Evolutionary conservation across 140 eudicot genomes (phyloP).

Genomic region (Oenanthe javanica): DNA sequence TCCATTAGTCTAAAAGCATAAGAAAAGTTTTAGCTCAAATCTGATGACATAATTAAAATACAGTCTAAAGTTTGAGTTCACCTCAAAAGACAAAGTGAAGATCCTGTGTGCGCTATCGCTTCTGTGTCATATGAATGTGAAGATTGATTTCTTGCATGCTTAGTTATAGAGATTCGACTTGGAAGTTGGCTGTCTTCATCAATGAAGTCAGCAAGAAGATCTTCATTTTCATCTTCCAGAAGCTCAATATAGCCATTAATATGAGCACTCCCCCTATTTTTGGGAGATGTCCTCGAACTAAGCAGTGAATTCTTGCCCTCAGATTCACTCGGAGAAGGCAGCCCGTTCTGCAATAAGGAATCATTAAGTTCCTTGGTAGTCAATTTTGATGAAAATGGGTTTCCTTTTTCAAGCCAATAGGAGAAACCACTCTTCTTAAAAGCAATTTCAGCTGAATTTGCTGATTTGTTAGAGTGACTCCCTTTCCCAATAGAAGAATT

Average conservation of each 20-base stretch:
- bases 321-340: slow-evolving; percentile 28
- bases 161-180: slow-evolving; percentile 61
- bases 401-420: slow-evolving; percentile 53
- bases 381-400: slow-evolving; percentile 50
- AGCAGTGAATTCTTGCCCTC: slow-evolving; percentile 21
- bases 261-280: slow-evolving; percentile 29
- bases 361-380: slow-evolving; percentile 40
- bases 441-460: slow-evolving; percentile 32
- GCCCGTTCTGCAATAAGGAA: slow-evolving; percentile 26
- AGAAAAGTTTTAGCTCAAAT: slow-evolving; percentile 23
- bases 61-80: slow-evolving; percentile 23
- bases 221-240: slow-evolving; percentile 90
- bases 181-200: slow-evolving; percentile 99
- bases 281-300: slow-evolving; percentile 18
- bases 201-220: slow-evolving; percentile 96
- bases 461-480: slow-evolving; percentile 30
- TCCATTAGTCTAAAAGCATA: slow-evolving; percentile 67
- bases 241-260: slow-evolving; percentile 46
- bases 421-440: slow-evolving; percentile 66
- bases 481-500: slow-evolving; percentile 26
- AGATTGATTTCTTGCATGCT: slow-evolving; percentile 43
- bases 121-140: slow-evolving; percentile 44
- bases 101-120: slow-evolving; percentile 74
- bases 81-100: slow-evolving; percentile 84
- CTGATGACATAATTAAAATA: slow-evolving; percentile 11